Evolutionary conservation across 192 early-diverging fungal genomes (phyloP), one percentile per base, ranked within the genome.

Genomic region (Spizellomyces sp.): DNA sequence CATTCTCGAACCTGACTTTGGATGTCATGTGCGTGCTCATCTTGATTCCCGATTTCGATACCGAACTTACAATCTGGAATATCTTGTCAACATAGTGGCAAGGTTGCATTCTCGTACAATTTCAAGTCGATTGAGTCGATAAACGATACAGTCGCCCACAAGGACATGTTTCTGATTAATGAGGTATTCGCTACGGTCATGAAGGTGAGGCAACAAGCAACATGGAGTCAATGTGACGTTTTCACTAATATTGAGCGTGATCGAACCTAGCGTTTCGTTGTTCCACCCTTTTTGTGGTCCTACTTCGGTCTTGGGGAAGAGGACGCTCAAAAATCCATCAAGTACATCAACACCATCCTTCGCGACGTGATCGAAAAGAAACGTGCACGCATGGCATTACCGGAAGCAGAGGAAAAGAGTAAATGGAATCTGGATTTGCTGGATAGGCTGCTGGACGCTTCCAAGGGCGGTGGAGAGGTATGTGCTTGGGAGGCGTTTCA

Each of bases 371-470:
- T 45, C 5, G 12, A 14, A 22, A 14, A 42, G 46, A 45, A 64
- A 36, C 41, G 62, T 3, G 62, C 50, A 3, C 48, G 9, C 50
- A n/a, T 48, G 12, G 66, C 41, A 9, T 17, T 5, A 47, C 9
- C 14, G 8, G 48, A 56, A 2, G 55, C 9, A 17, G 50, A 42
- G 12, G 17, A 17, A 22, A 67, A 9, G 12, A 56, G 14, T n/a
- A 54, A 54, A 19, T 54, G 50, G 50, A 19, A 54, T 19, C 14
- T 36, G 55, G 79, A 83, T 69, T n/a, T 83, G 4, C 64, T 83
- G 58, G 79, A 83, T 27, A 69, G 82, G 4, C 57, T 83, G 5
- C 42, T 83, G 44, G 21, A 58, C 7, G 67, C 14, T 9, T 45
- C 44, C 19, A 63, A 73, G 45, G 52, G 42, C 12, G 43, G 45